Evolutionary conservation across 2,329 filamentous ascomycete species (phyloP).

Genomic region (Geosmithia flava): DNA sequence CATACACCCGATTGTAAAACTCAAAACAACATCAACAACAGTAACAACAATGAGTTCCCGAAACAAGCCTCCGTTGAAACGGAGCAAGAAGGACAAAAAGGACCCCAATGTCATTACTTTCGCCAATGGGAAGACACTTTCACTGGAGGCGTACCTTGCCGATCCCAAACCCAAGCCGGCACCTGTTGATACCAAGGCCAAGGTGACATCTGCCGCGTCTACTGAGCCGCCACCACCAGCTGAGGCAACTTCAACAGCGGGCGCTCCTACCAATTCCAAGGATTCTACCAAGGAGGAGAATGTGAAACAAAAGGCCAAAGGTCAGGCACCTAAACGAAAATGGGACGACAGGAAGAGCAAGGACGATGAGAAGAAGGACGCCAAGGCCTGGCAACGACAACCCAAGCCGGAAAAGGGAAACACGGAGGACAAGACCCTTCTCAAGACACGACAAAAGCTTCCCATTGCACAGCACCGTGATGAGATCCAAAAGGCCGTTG

Average conservation of each 20-base stretch:
- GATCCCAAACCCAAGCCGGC: neutral
- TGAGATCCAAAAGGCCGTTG: slow-evolving; percentile 54
- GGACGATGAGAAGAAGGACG: neutral
- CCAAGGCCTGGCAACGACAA: slow-evolving; percentile 2
- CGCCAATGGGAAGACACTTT: slow-evolving; percentile 33
- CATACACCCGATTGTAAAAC: too few relatives aligned
- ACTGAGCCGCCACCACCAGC: neutral
- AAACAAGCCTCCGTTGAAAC: slow-evolving; percentile 17
- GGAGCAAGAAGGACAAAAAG: slow-evolving; percentile 17
- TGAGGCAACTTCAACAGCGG: slow-evolving; percentile 1
- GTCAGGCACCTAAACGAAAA: too few relatives aligned
- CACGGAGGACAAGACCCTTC: slow-evolving; percentile 17
- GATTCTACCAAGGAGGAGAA: neutral
- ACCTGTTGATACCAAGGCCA: too few relatives aligned
- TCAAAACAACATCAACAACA: neutral
- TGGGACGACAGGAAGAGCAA: neutral
- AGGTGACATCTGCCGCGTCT: neutral
- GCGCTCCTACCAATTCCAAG: neutral
- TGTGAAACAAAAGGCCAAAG: neutral
- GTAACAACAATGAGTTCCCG: neutral
- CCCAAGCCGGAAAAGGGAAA: slow-evolving; percentile 3
- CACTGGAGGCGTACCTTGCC: slow-evolving; percentile 34
- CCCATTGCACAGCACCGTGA: slow-evolving; percentile 70
- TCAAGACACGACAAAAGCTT: slow-evolving; percentile 49
- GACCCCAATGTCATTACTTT: slow-evolving; percentile 15